Base-by-base conservation (phyloP, 371 early-diverging fungal genomes). In the Modicella reniformis region DNA sequence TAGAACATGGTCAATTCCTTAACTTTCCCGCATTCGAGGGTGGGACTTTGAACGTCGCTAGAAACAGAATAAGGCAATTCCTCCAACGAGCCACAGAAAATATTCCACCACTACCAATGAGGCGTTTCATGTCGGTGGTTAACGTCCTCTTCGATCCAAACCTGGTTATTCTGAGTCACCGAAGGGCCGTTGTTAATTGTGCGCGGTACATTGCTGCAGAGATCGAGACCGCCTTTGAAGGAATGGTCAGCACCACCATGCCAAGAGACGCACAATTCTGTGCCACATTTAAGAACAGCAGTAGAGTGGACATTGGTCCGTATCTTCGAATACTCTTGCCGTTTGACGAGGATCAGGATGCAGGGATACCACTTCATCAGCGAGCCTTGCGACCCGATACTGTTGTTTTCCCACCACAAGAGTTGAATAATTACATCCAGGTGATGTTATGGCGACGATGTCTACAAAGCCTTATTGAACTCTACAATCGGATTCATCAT, bases 371-470 rank as follows among this genome's bases (percentile, higher is more conserved):
- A 34, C n/a, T 52, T 52, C 28, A 52, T 28, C 52, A 28, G 28
- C 52, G 52, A 52, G 52, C n/a, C 25, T 19, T 13, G 12, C 29
- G 25, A 25, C 29, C 52, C 3, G 25, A 34, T 9, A 55, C 50
- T 37, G 17, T 25, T 4, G 41, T 65, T 28, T 9, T 28, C 17
- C 71, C 71, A 17, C 65, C 71, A 13, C 41, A n/a, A 3, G 52
- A 47, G 2, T 28, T 71, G 21, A 19, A 19, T 8, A 62, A 49
- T n/a, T 65, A 54, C 55, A 60, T 71, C n/a, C 71, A 65, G 33
- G 33, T 37, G 37, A 59, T 71, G 71, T 30, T 65, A 28, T 71
- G 71, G 71, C 32, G 55, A 9, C 71, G 71, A 17, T 71, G 71
- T 37, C 49, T 71, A 19, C 44, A 29, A 1, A 65, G 55, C 25